Evolutionary conservation across 768 basidiomycete genomes (phyloP).

Genomic region (Kwoniella bestiolae): DNA sequence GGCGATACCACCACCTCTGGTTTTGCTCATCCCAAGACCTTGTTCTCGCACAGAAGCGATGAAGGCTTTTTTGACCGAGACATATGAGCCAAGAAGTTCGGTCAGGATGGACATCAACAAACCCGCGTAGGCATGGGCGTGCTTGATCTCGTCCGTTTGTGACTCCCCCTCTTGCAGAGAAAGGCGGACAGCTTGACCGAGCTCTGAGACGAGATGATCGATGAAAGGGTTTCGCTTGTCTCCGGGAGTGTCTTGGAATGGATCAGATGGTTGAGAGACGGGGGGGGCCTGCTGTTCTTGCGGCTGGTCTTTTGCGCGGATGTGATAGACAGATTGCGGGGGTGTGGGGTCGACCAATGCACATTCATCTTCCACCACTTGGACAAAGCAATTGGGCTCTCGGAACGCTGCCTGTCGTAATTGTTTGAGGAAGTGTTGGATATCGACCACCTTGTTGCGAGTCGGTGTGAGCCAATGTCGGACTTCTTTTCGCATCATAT

Average conservation of each 20-base stretch:
- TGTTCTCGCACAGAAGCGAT: constrained; percentile 72
- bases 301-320: constrained; percentile 63
- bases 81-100: constrained; percentile 91
- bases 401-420: constrained; percentile 80
- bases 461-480: constrained; percentile 77
- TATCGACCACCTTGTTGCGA: constrained; percentile 67
- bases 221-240: constrained; percentile 12
- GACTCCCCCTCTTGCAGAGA: constrained; percentile 12
- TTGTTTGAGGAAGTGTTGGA: constrained; percentile 72
- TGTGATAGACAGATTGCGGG: constrained; percentile 62
- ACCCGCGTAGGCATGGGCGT: constrained; percentile 28
- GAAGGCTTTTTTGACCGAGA: constrained; percentile 85
- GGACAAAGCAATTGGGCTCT: constrained; percentile 75
- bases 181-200: constrained; percentile 13
- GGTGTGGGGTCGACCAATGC: constrained; percentile 71
- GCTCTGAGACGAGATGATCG: constrained; percentile 21
- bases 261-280: constrained; percentile 19
- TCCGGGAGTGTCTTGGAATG: constrained; percentile 21
- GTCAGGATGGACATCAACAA: constrained; percentile 63
- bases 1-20: constrained; percentile 68
- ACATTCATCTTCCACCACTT: constrained; percentile 72
- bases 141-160: not conserved
- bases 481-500: constrained; percentile 80
- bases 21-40: constrained; percentile 59
- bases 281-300: not conserved